Evolutionary conservation across 202 grass and related monocot species (phyloP), one percentile per base, ranked within the genome.

Genomic region (Carex sylvatica): DNA sequence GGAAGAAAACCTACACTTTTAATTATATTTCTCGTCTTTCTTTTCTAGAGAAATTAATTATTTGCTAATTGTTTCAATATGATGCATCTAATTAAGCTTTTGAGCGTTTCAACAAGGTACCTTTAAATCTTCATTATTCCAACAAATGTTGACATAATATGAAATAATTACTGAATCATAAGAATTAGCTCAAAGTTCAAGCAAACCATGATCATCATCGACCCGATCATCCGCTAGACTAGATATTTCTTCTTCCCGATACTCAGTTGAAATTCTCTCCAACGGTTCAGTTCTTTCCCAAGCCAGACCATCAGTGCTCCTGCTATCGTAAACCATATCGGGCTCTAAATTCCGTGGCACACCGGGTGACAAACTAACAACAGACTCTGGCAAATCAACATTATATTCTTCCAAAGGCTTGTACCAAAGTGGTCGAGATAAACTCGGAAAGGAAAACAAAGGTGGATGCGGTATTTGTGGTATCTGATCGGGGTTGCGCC

Each of bases 401-500:
- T 5, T 12, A 77, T 36, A 59, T 38, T 18, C 51, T 12, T 0
- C 26, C 7, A 77, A 59, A 59, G 28, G 28, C 7, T 36, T 53
- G 28, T 77, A 23, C 16, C 3, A 36, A 18, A 1, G 15, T 18
- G 0, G 35, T 64, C n/a, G 16, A 81, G 78, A 82, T 69, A 82
- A 82, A 52, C 80, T 82, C n/a, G 42, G 84, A 58, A 72, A 76
- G 33, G 4, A 54, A 31, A n/a, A 49, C 59, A 44, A 26, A 22
- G n/a, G 84, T 20, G 20, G 60, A 12, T 65, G 77, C 0, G 0
- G 0, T 20, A 22, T 18, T 26, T 65, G 77, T 1, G 0, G 0
- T 18, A 22, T 18, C n/a, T 13, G 76, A 7, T 84, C 56, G 2
- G 65, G 23, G 67, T 72, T 63, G 12, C 9, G 52, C 24, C n/a